Evolutionary conservation across 768 basidiomycete genomes (phyloP).

Genomic region (Cubamyces sp.): DNA sequence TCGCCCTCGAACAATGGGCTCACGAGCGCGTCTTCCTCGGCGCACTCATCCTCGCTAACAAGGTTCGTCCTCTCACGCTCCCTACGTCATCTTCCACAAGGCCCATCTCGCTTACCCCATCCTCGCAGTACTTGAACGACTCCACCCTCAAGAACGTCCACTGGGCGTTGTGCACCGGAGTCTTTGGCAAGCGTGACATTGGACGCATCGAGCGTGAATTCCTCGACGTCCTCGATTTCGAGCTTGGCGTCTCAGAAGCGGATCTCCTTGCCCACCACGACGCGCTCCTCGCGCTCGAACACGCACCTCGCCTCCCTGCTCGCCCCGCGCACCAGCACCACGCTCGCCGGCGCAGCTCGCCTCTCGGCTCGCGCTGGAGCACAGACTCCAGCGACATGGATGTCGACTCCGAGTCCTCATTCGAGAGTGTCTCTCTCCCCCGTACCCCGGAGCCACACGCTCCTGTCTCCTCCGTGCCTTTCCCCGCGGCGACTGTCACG

Average conservation of each 20-base stretch:
- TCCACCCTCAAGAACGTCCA: constrained; percentile 90
- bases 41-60: constrained; percentile 85
- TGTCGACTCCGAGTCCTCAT: constrained; percentile 31
- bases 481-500: constrained; percentile 3
- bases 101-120: background rate
- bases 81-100: constrained; percentile 10
- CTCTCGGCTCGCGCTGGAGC: constrained; percentile 30
- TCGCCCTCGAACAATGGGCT: constrained; percentile 84
- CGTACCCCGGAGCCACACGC: constrained; percentile 28
- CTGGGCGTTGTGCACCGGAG: constrained; percentile 85
- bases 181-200: constrained; percentile 81
- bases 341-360: constrained; percentile 19
- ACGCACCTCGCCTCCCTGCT: constrained; percentile 23
- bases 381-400: constrained; percentile 32
- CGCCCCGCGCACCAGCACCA: constrained; percentile 17
- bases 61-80: constrained; percentile 50
- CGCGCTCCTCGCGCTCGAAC: constrained; percentile 36
- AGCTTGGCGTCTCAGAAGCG: constrained; percentile 64
- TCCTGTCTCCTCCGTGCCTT: constrained; percentile 25
- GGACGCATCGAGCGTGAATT: constrained; percentile 84
- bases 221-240: constrained; percentile 78
- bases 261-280: constrained; percentile 58
- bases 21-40: constrained; percentile 91
- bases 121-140: constrained; percentile 76
- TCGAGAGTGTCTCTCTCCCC: constrained; percentile 27